Evolutionary conservation across 208 protist genomes (phyloP), one percentile per base, ranked within the genome.

Genomic region (Acanthamoeba quina): DNA sequence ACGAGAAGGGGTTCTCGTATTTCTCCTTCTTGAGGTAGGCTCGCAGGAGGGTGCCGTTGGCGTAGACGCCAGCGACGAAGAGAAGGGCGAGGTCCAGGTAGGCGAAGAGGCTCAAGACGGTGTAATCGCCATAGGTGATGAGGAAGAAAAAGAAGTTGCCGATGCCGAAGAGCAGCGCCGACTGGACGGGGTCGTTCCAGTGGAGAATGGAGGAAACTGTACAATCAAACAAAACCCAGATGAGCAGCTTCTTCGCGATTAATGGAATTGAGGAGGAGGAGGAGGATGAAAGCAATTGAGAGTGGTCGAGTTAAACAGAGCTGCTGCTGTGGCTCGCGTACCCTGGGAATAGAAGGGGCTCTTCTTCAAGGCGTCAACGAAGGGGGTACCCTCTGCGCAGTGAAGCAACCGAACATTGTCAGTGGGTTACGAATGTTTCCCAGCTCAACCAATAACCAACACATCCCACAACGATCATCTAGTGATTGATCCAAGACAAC

Each of bases 71-170:
- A 41, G 54, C 49, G 13, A 94, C 90, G 37, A 94, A 76, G 70
- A 94, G 60, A 24, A 94, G 90, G 19, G 90, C 60, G 31, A 94
- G 76, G 13, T 1, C 72, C 49, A 94, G 34, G 90, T 94, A 94
- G 90, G 66, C 49, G 24, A 94, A 82, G 15, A 94, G 76, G 76
- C 54, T 94, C 54, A 94, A 2, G 24, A 94, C 76, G n/a, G 66
- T 94, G 41, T 94, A 94, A 15, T 94, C 90, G 41, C 90, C 90
- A 83, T 44, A 76, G 34, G 90, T 94, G 41, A 94, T 94, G 37
- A 94, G 76, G 76, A 83, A 94, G 68, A 94, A 94, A n/a, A 94
- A 94, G 76, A 94, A 94, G 90, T 94, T 94, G 49, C 90, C 90
- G 26, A 94, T 94, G 76, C 90, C 90, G 26, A 94, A 94, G 76